Base-by-base conservation (phyloP, 768 basidiomycete species). In the Suillus subluteus region DNA sequence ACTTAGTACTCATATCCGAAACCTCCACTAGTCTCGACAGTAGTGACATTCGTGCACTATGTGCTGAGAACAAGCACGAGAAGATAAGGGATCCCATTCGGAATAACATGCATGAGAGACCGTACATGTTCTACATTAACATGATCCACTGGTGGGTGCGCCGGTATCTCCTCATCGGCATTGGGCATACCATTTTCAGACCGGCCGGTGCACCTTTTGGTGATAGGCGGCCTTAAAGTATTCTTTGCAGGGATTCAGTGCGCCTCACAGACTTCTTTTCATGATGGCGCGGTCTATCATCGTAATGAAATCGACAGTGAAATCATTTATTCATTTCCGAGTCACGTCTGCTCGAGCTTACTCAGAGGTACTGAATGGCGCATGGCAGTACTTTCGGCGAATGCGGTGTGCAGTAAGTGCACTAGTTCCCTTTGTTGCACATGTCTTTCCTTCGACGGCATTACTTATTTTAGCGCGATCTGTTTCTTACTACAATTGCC, bases 361-460 rank as follows among this genome's bases (percentile, higher is more conserved):
- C 44, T 23, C n/a, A n/a, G n/a, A n/a, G n/a, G n/a, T n/a, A n/a
- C n/a, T 13, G 8, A 6, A 52, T 9, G 8, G 32, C 35, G 55
- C 6, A 37, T 21, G 32, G 16, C 30, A 11, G 55, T 56, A 3
- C 23, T 7, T 13, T 32, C 18, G 54, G 54, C 32, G 1, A 55
- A 21, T 12, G 16, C 26, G 52, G 54, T 16, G 54, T 55, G 30
- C 54, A 55, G 30, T 11, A 56, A 35, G 9, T 35, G 26, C 26
- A 35, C 4, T 35, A 9, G 3, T 56, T 56, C 32, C 55, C 32
- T 56, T 56, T 37, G 12, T 55, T 55, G 30, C 13, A 26, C 4
- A 11, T 54, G 4, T 21, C 80, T 91, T 41, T 85, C 89, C 1
- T 75, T 88, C 37, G 78, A 83, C 16, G 88, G 84, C 75, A 90